These are phyloP conservation scores for Gliomastix tumulicola DNA, from an alignment of 2,329 filamentous ascomycete genomes.

Conservation along the genomic window DNA sequence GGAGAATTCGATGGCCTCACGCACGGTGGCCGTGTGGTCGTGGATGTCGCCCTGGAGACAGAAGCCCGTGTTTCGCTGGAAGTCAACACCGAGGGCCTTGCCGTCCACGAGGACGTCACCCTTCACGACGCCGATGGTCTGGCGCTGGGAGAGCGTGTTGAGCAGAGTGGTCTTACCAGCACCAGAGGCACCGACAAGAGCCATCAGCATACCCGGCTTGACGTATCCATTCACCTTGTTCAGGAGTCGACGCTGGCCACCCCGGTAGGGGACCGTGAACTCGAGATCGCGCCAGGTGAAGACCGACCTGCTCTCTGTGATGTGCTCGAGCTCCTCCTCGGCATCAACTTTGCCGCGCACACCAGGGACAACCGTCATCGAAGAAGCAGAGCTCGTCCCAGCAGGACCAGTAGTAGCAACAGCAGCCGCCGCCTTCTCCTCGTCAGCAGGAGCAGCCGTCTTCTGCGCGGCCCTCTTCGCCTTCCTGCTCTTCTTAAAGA, in stretches of 20 bases:
- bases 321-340: slow-evolving; percentile 10
- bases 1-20: slow-evolving; percentile 59
- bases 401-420: too few relatives aligned
- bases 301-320: slow-evolving; percentile 26
- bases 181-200: slow-evolving; percentile 73
- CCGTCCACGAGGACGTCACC: slow-evolving; percentile 76
- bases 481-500: slow-evolving; percentile 64
- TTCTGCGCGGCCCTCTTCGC: slow-evolving; percentile 38
- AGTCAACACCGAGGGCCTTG: slow-evolving; percentile 58
- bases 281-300: slow-evolving; percentile 68
- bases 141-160: slow-evolving; percentile 68
- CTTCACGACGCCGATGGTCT: slow-evolving; percentile 64
- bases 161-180: slow-evolving; percentile 81
- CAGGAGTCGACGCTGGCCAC: slow-evolving; percentile 21
- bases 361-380: slow-evolving; percentile 1
- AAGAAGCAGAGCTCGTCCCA: too few relatives aligned
- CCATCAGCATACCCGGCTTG: slow-evolving; percentile 73
- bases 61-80: slow-evolving; percentile 71
- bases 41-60: slow-evolving; percentile 58
- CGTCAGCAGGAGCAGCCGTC: slow-evolving; percentile 14
- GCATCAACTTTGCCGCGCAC: slow-evolving; percentile 5
- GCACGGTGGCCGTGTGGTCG: slow-evolving; percentile 54
- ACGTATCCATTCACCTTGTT: slow-evolving; percentile 64
- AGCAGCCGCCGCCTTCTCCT: slow-evolving; percentile 28
- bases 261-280: slow-evolving; percentile 56